Evolutionary conservation across 352 stramenopile genomes (phyloP).

Genomic region (Globisporangium alternatum): DNA sequence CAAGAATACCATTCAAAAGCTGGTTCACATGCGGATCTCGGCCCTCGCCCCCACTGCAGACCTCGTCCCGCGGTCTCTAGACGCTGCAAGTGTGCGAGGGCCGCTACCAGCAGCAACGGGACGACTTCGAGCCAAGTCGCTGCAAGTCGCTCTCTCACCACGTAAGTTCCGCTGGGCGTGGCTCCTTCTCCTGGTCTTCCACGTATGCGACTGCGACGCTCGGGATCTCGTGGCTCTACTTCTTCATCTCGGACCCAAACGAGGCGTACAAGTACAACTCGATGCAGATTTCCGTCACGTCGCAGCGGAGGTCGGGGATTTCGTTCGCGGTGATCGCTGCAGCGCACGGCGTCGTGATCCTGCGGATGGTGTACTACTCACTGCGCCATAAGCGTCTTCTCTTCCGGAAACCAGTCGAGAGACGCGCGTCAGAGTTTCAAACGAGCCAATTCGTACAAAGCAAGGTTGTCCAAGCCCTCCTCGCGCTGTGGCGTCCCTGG

Average conservation of each 20-base stretch:
- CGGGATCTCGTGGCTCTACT: not conserved
- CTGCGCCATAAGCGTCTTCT: not conserved
- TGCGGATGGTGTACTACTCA: not conserved
- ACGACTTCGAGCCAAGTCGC: not conserved
- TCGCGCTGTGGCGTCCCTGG: not conserved
- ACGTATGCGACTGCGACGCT: not conserved
- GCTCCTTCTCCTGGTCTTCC: not conserved
- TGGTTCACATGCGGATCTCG: not conserved
- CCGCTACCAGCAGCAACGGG: not conserved
- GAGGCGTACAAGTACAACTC: slow-evolving; percentile 3
- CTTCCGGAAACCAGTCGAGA: not conserved
- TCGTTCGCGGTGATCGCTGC: slow-evolving; percentile 1
- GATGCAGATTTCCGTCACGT: not conserved
- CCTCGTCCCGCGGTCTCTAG: not conserved
- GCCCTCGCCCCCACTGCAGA: not conserved
- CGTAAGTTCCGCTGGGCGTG: not conserved
- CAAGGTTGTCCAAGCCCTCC: not conserved
- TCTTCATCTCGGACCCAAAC: not conserved
- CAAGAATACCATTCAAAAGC: too few relatives aligned
- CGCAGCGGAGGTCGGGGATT: not conserved
- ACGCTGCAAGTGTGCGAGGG: not conserved
- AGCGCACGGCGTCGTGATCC: not conserved
- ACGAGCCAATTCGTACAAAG: not conserved
- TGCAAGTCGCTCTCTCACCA: not conserved
- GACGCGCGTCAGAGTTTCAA: not conserved